Base-by-base conservation (phyloP, 1,139 yeast species). In the Geotrichum reessii region DNA sequence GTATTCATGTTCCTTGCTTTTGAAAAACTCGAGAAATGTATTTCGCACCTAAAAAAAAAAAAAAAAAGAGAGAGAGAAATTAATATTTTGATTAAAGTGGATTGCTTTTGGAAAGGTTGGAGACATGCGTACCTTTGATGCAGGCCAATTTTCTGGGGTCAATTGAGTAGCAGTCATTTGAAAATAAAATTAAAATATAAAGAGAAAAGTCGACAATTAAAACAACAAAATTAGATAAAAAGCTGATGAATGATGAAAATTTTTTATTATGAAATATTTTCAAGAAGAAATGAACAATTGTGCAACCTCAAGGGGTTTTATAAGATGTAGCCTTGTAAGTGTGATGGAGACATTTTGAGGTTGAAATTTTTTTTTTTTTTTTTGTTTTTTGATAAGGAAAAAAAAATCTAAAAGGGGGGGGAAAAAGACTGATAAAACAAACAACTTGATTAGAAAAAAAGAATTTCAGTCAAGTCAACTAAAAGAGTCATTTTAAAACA, bases 21-120 rank as follows among this genome's bases (percentile, higher is more conserved):
- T 81, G 77, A 93, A 93, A 71, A 77, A 93, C 64, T 91, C 87
- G 69, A 93, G 78, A 73, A 89, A 93, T 52, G 98, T 88, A 64
- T 81, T 75, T 76, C 99, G 89, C 67, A 93, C 44, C 44, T 37
- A 37, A n/a, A 7, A 37, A 3, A n/a, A 19, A n/a, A n/a, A n/a
- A n/a, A n/a, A n/a, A n/a, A n/a, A n/a, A n/a, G n/a, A n/a, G n/a
- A n/a, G n/a, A n/a, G n/a, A n/a, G n/a, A n/a, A n/a, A 7, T 37
- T 37, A 37, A n/a, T 37, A 37, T 33, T n/a, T 6, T 6, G 17
- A 37, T 37, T n/a, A 37, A 9, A 1, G 5, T 6, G 21, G 21
- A 17, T 7, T 37, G 17, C n/a, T n/a, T 17, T 14, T 17, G 8
- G 44, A 19, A n/a, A 25, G 28, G 28, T 25, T 25, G 44, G 44